phyloP scores from a whole-genome alignment of 495 filamentous ascomycete species.

The Lepidopterella palustris region DNA sequence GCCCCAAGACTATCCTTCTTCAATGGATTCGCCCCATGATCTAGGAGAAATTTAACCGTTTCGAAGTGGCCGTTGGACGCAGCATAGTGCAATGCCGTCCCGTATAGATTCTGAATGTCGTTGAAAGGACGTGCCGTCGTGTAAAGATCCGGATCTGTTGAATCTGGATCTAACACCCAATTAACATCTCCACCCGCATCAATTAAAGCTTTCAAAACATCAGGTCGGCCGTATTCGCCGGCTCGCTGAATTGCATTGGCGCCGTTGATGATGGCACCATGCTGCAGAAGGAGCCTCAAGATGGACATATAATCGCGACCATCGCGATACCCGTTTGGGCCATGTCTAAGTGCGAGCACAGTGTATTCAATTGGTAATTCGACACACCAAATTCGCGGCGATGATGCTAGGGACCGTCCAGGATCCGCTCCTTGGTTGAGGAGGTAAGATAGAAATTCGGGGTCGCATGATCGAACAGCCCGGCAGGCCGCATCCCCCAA shows the following conservation, averaged over 20 bases:
- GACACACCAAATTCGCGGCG: not conserved
- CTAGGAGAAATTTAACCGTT: not conserved
- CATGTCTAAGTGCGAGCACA: not conserved
- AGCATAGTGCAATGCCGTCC: not conserved
- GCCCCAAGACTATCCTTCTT: not conserved
- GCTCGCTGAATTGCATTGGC: not conserved
- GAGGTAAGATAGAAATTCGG: not conserved
- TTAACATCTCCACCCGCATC: not conserved
- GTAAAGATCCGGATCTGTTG: too few relatives aligned
- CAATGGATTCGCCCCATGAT: not conserved
- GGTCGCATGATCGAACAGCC: not conserved
- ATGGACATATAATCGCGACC: not conserved
- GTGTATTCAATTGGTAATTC: not conserved
- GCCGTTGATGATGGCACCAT: not conserved
- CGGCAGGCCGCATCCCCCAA: not conserved
- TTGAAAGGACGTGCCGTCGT: not conserved
- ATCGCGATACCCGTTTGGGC: too few relatives aligned
- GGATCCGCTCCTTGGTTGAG: not conserved
- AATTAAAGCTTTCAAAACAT: not conserved
- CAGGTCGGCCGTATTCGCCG: not conserved
- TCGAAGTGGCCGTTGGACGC: not conserved
- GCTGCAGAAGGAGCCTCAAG: not conserved
- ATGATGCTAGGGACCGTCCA: not conserved
- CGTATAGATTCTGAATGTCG: not conserved
- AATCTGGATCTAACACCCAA: not conserved